Evolutionary conservation across 768 basidiomycete genomes (phyloP).

Genomic region (Suillus bovinus): DNA sequence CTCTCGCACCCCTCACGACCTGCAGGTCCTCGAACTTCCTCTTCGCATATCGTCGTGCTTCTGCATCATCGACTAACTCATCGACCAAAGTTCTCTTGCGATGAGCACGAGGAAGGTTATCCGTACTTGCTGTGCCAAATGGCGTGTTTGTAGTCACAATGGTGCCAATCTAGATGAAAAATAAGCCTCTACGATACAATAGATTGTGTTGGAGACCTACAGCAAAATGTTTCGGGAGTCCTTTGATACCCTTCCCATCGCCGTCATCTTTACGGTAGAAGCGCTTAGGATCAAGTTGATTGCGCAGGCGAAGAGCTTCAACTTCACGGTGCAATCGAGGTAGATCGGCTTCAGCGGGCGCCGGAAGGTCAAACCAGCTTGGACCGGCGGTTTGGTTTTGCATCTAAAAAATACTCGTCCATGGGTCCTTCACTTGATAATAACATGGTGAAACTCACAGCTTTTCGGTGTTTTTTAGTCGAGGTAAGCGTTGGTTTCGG

Average conservation of each 20-base stretch:
- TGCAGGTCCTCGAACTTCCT: conserved; percentile 85
- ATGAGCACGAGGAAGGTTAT: conserved; percentile 68
- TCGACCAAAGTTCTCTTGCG: conserved; percentile 86
- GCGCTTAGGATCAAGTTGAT: conserved; percentile 89
- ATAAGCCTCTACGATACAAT: neutral
- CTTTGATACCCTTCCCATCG: conserved; percentile 82
- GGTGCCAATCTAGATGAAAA: conserved; percentile 61
- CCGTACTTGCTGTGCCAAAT: conserved; percentile 66
- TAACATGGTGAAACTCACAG: conserved; percentile 41
- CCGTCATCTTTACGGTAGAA: conserved; percentile 89
- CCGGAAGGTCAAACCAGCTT: conserved; percentile 87
- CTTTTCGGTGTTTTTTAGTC: conserved; percentile 73
- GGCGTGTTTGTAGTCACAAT: conserved; percentile 70
- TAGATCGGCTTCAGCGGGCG: conserved; percentile 76
- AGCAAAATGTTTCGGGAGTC: conserved; percentile 88
- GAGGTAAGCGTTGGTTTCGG: conserved; percentile 60
- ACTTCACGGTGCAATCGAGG: conserved; percentile 82
- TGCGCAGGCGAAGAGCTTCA: conserved; percentile 81
- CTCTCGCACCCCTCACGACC: conserved; percentile 62
- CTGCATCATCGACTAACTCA: conserved; percentile 86
- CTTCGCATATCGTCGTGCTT: conserved; percentile 86
- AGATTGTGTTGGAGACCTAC: conserved; percentile 44
- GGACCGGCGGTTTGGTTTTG: conserved; percentile 74
- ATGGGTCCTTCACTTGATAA: neutral
- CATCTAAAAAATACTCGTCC: conserved; percentile 41